phyloP scores from a whole-genome alignment of 495 filamentous ascomycete genomes.

The Xylaria bambusicola region DNA sequence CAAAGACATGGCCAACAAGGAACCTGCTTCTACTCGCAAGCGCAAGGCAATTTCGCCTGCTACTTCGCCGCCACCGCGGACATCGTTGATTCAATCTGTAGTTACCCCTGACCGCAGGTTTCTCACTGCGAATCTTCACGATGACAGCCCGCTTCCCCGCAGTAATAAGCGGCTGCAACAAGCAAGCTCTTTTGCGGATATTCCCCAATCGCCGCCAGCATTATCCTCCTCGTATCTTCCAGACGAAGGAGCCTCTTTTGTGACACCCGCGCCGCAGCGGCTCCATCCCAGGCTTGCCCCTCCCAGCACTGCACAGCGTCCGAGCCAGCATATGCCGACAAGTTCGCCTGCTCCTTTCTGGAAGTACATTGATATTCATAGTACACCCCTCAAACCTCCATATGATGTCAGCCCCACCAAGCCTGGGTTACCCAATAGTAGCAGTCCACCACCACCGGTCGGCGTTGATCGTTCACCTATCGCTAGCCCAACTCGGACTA shows the following conservation, averaged over 20 bases:
- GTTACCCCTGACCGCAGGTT: conserved; percentile 58
- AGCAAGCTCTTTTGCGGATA: conserved; percentile 55
- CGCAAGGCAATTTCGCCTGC: conserved; percentile 50
- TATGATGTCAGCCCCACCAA: conserved; percentile 56
- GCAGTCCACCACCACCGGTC: conserved; percentile 63
- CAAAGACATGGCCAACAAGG: conserved; percentile 46
- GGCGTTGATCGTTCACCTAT: conserved; percentile 44
- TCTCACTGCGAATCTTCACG: conserved; percentile 47
- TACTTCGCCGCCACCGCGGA: conserved; percentile 49
- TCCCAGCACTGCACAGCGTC: conserved; percentile 84
- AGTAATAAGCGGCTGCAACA: conserved; percentile 44
- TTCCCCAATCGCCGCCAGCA: conserved; percentile 66
- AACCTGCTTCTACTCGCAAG: conserved; percentile 46
- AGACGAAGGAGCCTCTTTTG: conserved; percentile 59
- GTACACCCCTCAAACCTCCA: conserved; percentile 71
- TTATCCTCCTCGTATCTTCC: conserved; percentile 64
- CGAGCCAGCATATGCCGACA: conserved; percentile 92
- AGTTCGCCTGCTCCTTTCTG: conserved; percentile 97
- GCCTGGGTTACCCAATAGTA: conserved; percentile 54
- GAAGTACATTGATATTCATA: conserved; percentile 78
- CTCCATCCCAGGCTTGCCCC: conserved; percentile 83
- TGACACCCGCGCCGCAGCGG: conserved; percentile 82
- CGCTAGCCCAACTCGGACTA: conserved; percentile 32
- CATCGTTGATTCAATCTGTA: conserved; percentile 50
- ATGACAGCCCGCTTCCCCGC: conserved; percentile 58